Evolutionary conservation across 768 basidiomycete species (phyloP).

Genomic region (Podaxis carcinomalis): DNA sequence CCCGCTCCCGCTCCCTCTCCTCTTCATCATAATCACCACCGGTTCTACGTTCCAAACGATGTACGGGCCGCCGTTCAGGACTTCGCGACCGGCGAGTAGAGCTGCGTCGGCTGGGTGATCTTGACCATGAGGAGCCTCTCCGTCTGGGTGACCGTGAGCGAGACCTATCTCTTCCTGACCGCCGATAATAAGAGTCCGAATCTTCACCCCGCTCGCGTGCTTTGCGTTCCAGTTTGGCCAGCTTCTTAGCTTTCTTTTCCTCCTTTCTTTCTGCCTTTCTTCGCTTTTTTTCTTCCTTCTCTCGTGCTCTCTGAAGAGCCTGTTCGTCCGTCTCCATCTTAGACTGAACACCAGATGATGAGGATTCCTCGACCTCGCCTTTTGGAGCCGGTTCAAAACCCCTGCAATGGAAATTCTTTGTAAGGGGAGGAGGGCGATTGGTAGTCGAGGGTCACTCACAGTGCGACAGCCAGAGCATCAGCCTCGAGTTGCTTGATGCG

Average conservation of each 20-base stretch:
- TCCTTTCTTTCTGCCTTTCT: conserved; percentile 56
- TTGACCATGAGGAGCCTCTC: conserved; percentile 10
- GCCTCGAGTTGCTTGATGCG: conserved; percentile 85
- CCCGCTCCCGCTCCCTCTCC: conserved; percentile 22
- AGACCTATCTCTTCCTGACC: conserved; percentile 20
- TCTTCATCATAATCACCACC: conserved; percentile 17
- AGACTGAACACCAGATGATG: conserved; percentile 17
- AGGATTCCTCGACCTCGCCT: conserved; percentile 20
- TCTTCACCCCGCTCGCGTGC: conserved; percentile 14
- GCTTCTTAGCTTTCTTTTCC: conserved; percentile 54
- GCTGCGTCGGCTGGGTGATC: conserved; percentile 22
- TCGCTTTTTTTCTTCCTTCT: conserved; percentile 43
- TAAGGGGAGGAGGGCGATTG: background rate
- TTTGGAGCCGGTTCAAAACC: conserved; percentile 66
- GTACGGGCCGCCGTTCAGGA: conserved; percentile 3
- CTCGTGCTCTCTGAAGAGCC: conserved; percentile 18
- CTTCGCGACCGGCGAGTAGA: conserved; percentile 6
- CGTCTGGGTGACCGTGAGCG: conserved; percentile 25
- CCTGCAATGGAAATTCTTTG: conserved; percentile 29
- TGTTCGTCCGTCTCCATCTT: conserved; percentile 22
- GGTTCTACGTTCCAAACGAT: conserved; percentile 1
- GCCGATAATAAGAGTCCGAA: conserved; percentile 19
- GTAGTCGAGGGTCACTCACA: conserved; percentile 36
- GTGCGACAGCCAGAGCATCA: conserved; percentile 76
- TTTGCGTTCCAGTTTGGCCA: conserved; percentile 18